Evolutionary conservation across 768 basidiomycete genomes (phyloP), one percentile per base, ranked within the genome.

Genomic region (Boletellus emodensis): DNA sequence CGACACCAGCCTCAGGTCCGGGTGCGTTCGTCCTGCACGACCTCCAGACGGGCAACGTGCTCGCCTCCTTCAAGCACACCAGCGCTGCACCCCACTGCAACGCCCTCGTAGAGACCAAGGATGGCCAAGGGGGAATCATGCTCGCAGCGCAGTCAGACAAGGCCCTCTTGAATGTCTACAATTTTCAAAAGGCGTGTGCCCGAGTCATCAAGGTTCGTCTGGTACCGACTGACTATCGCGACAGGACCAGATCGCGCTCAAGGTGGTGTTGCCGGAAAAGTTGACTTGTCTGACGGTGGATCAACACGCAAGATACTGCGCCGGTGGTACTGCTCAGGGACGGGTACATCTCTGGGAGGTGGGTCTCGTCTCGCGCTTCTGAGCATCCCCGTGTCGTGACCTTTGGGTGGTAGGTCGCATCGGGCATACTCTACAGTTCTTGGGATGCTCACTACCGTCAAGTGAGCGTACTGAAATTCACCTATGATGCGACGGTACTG

Each of bases 291-390:
- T 96, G 35, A 75, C 87, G 6, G 63, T 91, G 7, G 90, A 94
- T 66, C 74, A 74, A 15, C 74, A 73, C 40, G 94, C 93, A 4
- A 69, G 73, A 33, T 88, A 84, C 58, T 93, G 90, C 60, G 94
- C 90, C 0, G 94, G 88, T 22, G 96, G 94, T 30, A 94, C 93
- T 0, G 68, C 79, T 4, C 85, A 88, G 61, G 96, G 96, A 28
- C 82, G 94, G 46, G 80, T 98, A 60, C 94, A 94, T 63, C 71
- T 99, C 1, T 99, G 96, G 96, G 94, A 97, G 88, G 94, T 85
- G 57, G 60, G 84, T 78, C 49, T 26, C 10, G 5, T 40, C 49
- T 17, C 51, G n/a, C 39, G 43, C 20, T 26, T 18, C n/a, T 18
- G 42, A 8, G 15, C 15, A 10, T 51, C 41, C 6, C 41, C 15